A percentile compares a stretch with the other conserved stretches of the same genome.
Evolutionary conservation across 768 basidiomycete species (phyloP).

Genomic region (Lyophyllum semitale): DNA sequence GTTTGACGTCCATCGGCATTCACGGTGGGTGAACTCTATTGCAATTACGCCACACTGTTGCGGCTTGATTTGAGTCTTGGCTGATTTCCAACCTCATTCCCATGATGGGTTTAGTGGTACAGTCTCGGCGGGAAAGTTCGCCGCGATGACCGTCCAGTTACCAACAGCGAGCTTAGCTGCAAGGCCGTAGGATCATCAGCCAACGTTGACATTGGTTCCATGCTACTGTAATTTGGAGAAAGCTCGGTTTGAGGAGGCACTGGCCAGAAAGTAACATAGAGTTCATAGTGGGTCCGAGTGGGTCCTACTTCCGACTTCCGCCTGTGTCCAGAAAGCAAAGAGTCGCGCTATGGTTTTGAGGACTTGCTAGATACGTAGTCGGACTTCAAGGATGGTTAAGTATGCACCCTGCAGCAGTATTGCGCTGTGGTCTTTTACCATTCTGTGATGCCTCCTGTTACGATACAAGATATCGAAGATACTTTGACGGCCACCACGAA

Average conservation of each 20-base stretch:
- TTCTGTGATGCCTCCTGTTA: constrained; percentile 12
- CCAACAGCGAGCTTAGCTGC: too few relatives aligned
- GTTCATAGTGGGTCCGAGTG: not conserved
- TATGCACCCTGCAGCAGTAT: not conserved
- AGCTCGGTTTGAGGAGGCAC: not conserved
- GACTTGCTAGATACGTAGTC: constrained; percentile 5
- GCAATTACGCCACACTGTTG: too few relatives aligned
- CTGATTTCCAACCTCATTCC: too few relatives aligned
- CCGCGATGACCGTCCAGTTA: too few relatives aligned
- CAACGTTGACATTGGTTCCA: not conserved
- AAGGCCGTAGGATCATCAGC: too few relatives aligned
- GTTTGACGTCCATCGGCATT: too few relatives aligned
- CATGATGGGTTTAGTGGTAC: too few relatives aligned
- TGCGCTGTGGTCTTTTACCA: not conserved
- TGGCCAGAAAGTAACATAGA: not conserved
- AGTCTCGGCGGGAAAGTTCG: too few relatives aligned
- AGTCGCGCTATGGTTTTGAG: not conserved
- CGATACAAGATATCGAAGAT: constrained; percentile 16
- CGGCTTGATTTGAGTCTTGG: too few relatives aligned
- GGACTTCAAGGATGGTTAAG: constrained; percentile 9
- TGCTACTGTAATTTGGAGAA: not conserved
- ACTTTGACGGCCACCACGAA: constrained; percentile 8
- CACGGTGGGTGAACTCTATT: too few relatives aligned
- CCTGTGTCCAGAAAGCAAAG: not conserved
- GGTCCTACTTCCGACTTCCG: constrained; percentile 1